Base-by-base conservation (phyloP, 1,139 yeast species). In the Geotrichum cucujoidarum region DNA sequence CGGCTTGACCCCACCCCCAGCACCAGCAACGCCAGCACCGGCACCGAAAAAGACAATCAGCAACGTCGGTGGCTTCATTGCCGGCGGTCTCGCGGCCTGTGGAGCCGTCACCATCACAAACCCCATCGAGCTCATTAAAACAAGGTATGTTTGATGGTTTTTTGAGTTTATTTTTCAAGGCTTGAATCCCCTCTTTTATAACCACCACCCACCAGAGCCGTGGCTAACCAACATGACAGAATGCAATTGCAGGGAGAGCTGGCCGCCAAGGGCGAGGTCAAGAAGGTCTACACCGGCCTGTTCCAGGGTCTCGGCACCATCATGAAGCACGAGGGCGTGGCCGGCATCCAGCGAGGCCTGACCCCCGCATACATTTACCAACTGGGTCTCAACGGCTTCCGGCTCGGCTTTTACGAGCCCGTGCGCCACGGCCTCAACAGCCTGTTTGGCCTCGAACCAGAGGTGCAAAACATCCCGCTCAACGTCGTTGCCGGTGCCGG, bases 171-270 rank as follows among this genome's bases (percentile, higher is more conserved):
- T 6, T 27, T 6, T 27, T 6, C 10, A n/a, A 5, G 30, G 3
- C 30, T 27, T 27, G 10, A 24, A 7, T 10, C 13, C 30, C 30
- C 30, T 27, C 30, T 27, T n/a, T 30, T 21, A 8, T 18, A n/a
- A 4, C 10, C 27, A 17, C 29, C 14, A 17, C 39, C 21, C 39
- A 22, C 20, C 21, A 2, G 31, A 29, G 7, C 6, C 14, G 8
- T 14, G 7, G 16, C 39, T 33, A 27, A 27, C 39, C n/a, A 7
- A 14, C 24, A 6, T 27, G 24, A 30, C 30, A 75, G 97, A 67
- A 86, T 92, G 95, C 98, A 92, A 67, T 73, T 92, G 37, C 97
- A 92, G 68, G 98, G 98, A 49, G 97, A 92, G 67, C 73, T 92
- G 46, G 71, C 81, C 2, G 74, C 81, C 29, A 65, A 68, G 31